These are phyloP conservation scores for Acanthamoeba healyi DNA, from an alignment of 208 protist species.

Conservation along the genomic window DNA sequence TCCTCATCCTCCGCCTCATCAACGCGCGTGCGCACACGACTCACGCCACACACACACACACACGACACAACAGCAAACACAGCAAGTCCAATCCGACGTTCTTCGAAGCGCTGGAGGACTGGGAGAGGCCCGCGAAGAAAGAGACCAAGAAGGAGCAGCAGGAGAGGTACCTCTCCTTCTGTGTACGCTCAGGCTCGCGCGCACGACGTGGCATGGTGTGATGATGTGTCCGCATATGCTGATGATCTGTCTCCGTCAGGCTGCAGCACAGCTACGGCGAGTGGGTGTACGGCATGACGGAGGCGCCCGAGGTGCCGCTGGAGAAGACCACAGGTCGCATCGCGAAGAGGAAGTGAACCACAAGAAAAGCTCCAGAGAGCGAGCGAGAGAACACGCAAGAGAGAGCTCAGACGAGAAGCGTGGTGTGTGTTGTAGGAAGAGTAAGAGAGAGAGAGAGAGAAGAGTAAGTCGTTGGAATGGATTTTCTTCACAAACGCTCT, in stretches of 20 bases:
- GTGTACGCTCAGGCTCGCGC: too few relatives aligned
- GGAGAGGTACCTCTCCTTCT: neutral
- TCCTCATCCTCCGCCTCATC: neutral
- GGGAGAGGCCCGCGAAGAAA: neutral
- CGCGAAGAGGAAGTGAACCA: too few relatives aligned
- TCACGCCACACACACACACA: neutral
- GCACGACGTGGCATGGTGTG: neutral
- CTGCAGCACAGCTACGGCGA: neutral
- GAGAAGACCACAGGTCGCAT: neutral
- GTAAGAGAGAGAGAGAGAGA: too few relatives aligned
- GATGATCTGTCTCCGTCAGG: neutral
- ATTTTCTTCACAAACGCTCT: too few relatives aligned
- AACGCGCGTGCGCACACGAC: too few relatives aligned
- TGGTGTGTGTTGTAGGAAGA: too few relatives aligned
- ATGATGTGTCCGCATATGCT: too few relatives aligned
- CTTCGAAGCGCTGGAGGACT: neutral
- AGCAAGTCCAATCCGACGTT: slow-evolving; percentile 9
- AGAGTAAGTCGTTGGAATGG: too few relatives aligned
- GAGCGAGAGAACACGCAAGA: neutral
- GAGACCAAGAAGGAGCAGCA: neutral
- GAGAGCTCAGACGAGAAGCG: neutral
- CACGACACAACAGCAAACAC: neutral
- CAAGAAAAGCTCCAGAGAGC: neutral
- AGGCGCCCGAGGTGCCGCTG: neutral
- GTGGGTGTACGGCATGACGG: slow-evolving; percentile 10